phyloP scores from a whole-genome alignment of 495 filamentous ascomycete species.

The Lineolata rhizophorae region DNA sequence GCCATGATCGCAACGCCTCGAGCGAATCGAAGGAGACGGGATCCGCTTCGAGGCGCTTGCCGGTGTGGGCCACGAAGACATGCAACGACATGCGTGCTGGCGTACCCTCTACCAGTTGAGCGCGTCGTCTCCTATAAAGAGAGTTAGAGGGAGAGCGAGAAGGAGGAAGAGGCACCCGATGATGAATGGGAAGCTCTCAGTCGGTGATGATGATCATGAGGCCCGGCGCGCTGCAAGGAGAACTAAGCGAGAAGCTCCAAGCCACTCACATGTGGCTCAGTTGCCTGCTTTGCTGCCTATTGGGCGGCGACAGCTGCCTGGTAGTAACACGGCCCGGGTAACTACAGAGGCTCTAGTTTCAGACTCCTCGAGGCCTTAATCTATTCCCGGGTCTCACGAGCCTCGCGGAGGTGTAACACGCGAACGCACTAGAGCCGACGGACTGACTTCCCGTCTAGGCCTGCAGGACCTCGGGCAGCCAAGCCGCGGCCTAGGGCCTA shows the following conservation, averaged over 20 bases:
- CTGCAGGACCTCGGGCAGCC: too few species aligned
- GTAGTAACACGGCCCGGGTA: too few species aligned
- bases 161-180: too few species aligned
- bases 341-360: too few species aligned
- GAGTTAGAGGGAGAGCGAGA: background rate
- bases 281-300: too few species aligned
- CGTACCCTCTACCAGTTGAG: constrained; percentile 2
- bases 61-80: constrained; percentile 74
- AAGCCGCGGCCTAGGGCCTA: too few species aligned
- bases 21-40: constrained; percentile 37
- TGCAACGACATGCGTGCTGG: constrained; percentile 43
- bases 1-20: constrained; percentile 47
- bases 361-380: too few species aligned
- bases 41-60: constrained; percentile 58
- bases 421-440: too few species aligned
- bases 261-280: background rate
- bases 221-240: constrained; percentile 1
- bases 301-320: too few species aligned
- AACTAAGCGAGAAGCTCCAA: background rate
- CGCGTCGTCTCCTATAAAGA: constrained; percentile 2
- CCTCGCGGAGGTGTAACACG: too few species aligned
- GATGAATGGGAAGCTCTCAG: background rate
- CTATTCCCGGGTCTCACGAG: too few species aligned
- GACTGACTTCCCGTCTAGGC: too few species aligned
- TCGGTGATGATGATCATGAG: background rate